Conservation (phyloP, 148 eudicot genomes). For the Polygonum aviculare region DNA sequence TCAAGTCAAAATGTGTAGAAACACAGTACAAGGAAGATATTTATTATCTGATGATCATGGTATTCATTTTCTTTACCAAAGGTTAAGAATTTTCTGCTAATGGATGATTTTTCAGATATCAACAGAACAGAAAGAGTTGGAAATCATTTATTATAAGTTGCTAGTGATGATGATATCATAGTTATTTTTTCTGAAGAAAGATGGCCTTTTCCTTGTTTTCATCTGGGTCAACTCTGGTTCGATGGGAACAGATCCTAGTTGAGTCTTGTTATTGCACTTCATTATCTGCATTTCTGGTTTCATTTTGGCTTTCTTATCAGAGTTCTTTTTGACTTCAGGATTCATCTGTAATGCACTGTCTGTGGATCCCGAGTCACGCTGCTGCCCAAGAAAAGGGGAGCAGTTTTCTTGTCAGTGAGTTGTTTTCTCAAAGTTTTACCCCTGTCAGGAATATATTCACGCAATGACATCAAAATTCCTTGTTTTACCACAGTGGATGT, state of each 20-base stretch:
- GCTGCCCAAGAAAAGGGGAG: slow-evolving; percentile 68
- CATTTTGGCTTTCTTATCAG: slow-evolving; percentile 12
- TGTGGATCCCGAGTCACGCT: slow-evolving; percentile 64
- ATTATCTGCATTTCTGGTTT: neutral
- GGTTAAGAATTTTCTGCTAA: neutral
- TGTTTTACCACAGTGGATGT: slow-evolving; percentile 63
- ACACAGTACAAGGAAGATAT: slow-evolving; percentile 92
- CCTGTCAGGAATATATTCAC: neutral
- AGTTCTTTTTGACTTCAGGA: slow-evolving; percentile 35
- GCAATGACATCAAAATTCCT: slow-evolving; percentile 9
- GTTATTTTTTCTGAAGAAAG: neutral
- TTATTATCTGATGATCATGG: slow-evolving; percentile 80
- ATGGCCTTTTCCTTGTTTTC: neutral
- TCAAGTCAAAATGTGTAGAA: slow-evolving; percentile 47
- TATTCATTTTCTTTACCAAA: slow-evolving; percentile 15
- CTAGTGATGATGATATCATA: neutral
- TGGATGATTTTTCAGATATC: neutral
- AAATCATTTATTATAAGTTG: neutral
- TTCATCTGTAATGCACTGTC: slow-evolving; percentile 86
- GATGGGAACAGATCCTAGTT: neutral
- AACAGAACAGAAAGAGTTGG: neutral
- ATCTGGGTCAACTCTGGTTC: neutral
- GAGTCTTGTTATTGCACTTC: slow-evolving; percentile 2
- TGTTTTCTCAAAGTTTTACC: slow-evolving; percentile 18
- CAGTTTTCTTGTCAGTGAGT: slow-evolving; percentile 98